Base-by-base conservation (phyloP, 352 stramenopile genomes). In the Saprolegnia parasitica region DNA sequence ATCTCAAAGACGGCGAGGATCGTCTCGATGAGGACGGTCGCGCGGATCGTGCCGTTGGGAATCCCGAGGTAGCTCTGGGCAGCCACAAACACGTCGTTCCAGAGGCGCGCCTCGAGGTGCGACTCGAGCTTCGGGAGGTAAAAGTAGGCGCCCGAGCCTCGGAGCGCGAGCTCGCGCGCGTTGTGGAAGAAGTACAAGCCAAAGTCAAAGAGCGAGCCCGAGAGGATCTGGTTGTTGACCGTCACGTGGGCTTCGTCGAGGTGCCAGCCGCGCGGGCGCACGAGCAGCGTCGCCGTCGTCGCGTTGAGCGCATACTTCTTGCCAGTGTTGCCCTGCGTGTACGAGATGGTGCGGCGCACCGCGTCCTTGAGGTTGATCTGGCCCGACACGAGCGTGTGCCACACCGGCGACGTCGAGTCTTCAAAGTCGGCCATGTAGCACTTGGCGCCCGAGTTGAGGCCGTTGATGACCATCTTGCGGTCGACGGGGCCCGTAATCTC, bases 391-490 rank as follows among this genome's bases (percentile, higher is more conserved):
- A 97, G 78, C 73, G 98, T 98, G 26, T 79, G 87, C 92, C 92
- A 98, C 20, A 93, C 98, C 32, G 95, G 95, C 57, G 88, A 86
- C 6, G 88, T 97, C 63, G 89, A 98, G 79, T 95, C 87, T 79
- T 98, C 95, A 77, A 98, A 98, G 76, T 98, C 95, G 23, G 95
- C 95, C 95, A 98, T 98, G 84, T 98, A 98, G 73, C 81, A 92
- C 81, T 91, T 95, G 56, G 93, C 88, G 64, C 94, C 94, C 70
- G 83, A 96, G 80, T 98, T 98, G 66, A 98, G 81, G 13, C 91
- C 95, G 77, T 98, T 98, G 72, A 98, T 98, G 8, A 98, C 90
- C 95, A 98, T 98, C 83, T 98, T 98, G 39, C 95, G 87, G 81
- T 98, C 90, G 26, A 98, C 88, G 3, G 93, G 93, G 55, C 95